A percentile compares a stretch with the other conserved stretches of the same genome.
phyloP scores from a whole-genome alignment of 73 alveolate species.

The Blepharisma stoltei region DNA sequence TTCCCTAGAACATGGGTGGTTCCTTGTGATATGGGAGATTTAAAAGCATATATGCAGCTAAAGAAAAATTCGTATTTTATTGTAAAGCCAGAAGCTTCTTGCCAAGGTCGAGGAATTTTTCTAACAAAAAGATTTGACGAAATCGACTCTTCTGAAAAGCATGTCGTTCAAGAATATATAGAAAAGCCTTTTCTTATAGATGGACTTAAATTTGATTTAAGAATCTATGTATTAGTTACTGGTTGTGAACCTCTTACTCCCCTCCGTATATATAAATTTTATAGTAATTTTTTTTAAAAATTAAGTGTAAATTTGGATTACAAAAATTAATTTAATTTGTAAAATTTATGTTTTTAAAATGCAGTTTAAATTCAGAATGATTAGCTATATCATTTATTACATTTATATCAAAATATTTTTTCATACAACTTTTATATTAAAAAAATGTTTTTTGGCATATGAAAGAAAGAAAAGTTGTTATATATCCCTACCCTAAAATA shows the following conservation, averaged over 20 bases:
- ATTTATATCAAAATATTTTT: too few species aligned
- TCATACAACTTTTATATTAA: too few species aligned
- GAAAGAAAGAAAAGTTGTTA: too few species aligned
- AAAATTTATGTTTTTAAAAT: too few species aligned
- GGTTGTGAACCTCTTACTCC: slow-evolving; percentile 73
- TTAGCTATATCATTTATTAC: too few species aligned
- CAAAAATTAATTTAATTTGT: too few species aligned
- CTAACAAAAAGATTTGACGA: slow-evolving; percentile 61
- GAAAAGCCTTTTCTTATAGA: slow-evolving; percentile 88
- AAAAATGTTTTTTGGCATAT: too few species aligned
- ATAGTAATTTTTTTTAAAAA: too few species aligned
- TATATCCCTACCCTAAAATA: too few species aligned
- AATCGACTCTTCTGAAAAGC: slow-evolving; percentile 46
- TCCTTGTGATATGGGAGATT: background rate
- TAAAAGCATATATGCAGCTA: slow-evolving; percentile 32
- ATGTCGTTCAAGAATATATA: slow-evolving; percentile 87
- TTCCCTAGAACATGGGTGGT: slow-evolving; percentile 76
- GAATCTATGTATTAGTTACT: slow-evolving; percentile 77
- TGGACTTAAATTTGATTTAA: slow-evolving; percentile 93
- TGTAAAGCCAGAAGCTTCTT: slow-evolving; percentile 58
- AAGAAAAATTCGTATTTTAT: slow-evolving; percentile 34
- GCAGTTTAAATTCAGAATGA: too few species aligned
- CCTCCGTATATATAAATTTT: too few species aligned
- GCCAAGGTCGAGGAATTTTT: slow-evolving; percentile 72
- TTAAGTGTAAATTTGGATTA: too few species aligned